Conservation (phyloP, 192 early-diverging fungal genomes). For the Diversispora eburnea region DNA sequence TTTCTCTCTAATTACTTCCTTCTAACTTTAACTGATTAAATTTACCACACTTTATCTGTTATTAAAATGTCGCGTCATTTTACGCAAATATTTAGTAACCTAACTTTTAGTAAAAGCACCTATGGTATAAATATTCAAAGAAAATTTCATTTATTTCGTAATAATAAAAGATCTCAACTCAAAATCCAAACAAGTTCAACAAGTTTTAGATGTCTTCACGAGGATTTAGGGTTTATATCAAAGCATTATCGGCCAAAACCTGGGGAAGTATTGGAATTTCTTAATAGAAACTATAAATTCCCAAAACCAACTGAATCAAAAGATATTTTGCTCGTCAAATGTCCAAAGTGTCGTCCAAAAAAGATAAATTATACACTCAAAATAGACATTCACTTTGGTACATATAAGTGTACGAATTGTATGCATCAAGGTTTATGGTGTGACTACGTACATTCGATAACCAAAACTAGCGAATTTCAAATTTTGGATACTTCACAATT, state of each 20-base stretch:
- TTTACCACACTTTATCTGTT: no score
- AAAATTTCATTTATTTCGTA: no score
- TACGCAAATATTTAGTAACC: no score
- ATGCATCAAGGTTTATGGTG: constrained; percentile 54
- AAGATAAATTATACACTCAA: constrained; percentile 44
- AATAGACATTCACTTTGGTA: constrained; percentile 47
- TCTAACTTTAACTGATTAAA: no score
- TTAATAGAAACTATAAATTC: constrained; percentile 32
- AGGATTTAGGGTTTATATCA: not conserved
- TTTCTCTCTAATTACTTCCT: no score
- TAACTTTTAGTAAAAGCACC: no score
- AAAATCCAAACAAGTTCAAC: no score
- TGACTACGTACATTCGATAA: constrained; percentile 51
- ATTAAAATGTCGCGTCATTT: no score
- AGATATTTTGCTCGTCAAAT: constrained; percentile 27
- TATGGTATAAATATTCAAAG: no score
- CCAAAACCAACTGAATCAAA: constrained; percentile 30
- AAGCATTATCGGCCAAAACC: constrained; percentile 29
- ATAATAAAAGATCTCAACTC: no score
- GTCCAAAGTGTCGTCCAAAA: constrained; percentile 37
- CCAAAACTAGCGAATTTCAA: constrained; percentile 30
- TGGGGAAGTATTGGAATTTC: constrained; percentile 34
- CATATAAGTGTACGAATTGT: constrained; percentile 57
- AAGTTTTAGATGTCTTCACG: no score
- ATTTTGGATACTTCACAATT: constrained; percentile 40